Conservation (phyloP, 202 grass and related monocot species). For the Elaeis oleifera region DNA sequence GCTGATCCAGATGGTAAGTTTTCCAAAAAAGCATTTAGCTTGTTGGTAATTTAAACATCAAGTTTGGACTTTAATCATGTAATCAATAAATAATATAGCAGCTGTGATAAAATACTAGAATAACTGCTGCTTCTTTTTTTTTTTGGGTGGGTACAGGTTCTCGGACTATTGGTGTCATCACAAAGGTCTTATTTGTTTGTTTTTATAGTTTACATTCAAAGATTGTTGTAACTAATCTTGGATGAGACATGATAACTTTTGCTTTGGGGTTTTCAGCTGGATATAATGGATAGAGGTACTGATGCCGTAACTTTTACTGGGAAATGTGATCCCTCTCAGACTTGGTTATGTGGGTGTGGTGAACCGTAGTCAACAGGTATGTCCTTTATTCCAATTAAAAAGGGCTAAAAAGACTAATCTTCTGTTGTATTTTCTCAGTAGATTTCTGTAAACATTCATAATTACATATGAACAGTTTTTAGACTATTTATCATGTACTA, state of each 20-base stretch:
- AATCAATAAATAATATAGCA: not conserved
- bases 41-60: not conserved
- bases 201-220: slow-evolving; percentile 11
- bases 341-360: slow-evolving; percentile 89
- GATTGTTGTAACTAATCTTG: not conserved
- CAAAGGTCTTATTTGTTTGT: slow-evolving; percentile 51
- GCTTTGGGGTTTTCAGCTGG: slow-evolving; percentile 39
- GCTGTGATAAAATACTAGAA: not conserved
- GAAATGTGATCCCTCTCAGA: slow-evolving; percentile 82
- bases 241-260: not conserved
- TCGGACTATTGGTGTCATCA: slow-evolving; percentile 96
- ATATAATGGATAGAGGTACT: slow-evolving; percentile 99
- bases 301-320: slow-evolving; percentile 95
- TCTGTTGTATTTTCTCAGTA: too few species aligned
- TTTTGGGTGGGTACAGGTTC: slow-evolving; percentile 43
- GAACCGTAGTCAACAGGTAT: slow-evolving; percentile 96
- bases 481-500: too few species aligned
- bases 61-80: too few species aligned
- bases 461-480: too few species aligned
- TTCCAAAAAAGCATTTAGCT: not conserved
- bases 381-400: slow-evolving; percentile 21
- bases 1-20: slow-evolving; percentile 83
- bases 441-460: too few species aligned
- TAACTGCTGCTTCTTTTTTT: slow-evolving; percentile 14
- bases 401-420: not conserved